Base-by-base conservation (phyloP, 371 early-diverging fungal species). In the Blakeslea trispora region DNA sequence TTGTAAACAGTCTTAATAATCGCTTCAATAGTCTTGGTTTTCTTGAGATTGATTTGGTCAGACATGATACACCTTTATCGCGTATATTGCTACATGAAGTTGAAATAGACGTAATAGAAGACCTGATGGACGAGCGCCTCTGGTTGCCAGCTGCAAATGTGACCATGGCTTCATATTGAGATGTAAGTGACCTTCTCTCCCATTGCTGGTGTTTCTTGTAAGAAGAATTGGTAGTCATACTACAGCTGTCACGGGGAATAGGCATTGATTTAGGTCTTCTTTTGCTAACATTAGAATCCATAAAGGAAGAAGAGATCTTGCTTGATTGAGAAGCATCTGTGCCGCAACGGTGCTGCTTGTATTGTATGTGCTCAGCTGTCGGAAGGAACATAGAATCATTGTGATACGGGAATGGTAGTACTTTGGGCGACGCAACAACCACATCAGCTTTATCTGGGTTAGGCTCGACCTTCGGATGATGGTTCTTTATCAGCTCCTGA, bases 391-490 rank as follows among this genome's bases (percentile, higher is more conserved):
- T 52, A 4, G 66, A 64, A 39, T 72, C 77, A 39, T 76, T 76
- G 54, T 76, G 77, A 50, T 76, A 76, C 18, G 77, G 77, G 45
- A 76, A 76, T 10, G 72, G 64, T 10, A 72, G 53, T 56, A 57
- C 3, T 24, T 61, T 50, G 28, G 71, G 71, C 1, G 71, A 61
- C 50, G 58, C 64, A 45, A 68, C 55, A 11, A 68, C 58, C 14
- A 44, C 19, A 45, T 68, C 69, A 13, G 35, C 22, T 8, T 50
- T 59, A 11, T 55, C 55, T 15, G 49, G 45, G 7, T 52, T 48
- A 7, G 49, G 53, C 19, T 53, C 49, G 23, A 24, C 47, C 17
- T 46, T 45, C 5, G 31, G 46, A 21, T 18, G 40, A 7, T 21
- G 43, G 8, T 49, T 13, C 44, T 3, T 13, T 22, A 8, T 24